Conservation (phyloP, 1,284 basidiomycete genomes). For the Ganoderma lucidum region DNA sequence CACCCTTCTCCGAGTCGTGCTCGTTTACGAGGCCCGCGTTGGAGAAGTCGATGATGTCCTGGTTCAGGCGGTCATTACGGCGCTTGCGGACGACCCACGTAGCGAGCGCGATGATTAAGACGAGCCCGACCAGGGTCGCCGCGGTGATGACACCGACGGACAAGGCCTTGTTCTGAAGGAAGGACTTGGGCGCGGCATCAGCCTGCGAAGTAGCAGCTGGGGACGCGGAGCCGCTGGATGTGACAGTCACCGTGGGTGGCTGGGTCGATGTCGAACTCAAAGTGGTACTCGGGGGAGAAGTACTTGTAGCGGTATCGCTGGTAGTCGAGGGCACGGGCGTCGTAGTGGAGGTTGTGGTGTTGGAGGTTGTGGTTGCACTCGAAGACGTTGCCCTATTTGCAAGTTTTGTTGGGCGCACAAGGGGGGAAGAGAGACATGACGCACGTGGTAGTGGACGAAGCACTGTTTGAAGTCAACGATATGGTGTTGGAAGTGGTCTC, state of each 20-base stretch:
- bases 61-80: slow-evolving; percentile 51
- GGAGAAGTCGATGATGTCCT: slow-evolving; percentile 64
- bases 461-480: slow-evolving; percentile 16
- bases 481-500: slow-evolving; percentile 18
- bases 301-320: slow-evolving; percentile 2
- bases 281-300: slow-evolving; percentile 12
- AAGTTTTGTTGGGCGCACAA: background rate
- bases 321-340: slow-evolving; percentile 10
- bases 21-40: slow-evolving; percentile 44
- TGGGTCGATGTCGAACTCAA: slow-evolving; percentile 26
- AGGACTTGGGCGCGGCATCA: slow-evolving; percentile 45
- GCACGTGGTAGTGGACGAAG: slow-evolving; percentile 13
- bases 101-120: slow-evolving; percentile 52
- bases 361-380: slow-evolving; percentile 11
- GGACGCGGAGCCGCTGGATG: slow-evolving; percentile 35
- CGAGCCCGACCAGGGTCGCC: slow-evolving; percentile 58
- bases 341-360: slow-evolving; percentile 9
- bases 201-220: slow-evolving; percentile 21
- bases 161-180: slow-evolving; percentile 69
- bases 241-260: slow-evolving; percentile 38
- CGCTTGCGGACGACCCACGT: slow-evolving; percentile 60
- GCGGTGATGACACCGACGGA: slow-evolving; percentile 64
- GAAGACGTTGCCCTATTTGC: slow-evolving; percentile 8
- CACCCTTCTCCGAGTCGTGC: slow-evolving; percentile 42
- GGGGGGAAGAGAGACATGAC: background rate